Conservation (phyloP, 78 protist genomes). For the slime mould (Dictyostelium discoideum) region DNA sequence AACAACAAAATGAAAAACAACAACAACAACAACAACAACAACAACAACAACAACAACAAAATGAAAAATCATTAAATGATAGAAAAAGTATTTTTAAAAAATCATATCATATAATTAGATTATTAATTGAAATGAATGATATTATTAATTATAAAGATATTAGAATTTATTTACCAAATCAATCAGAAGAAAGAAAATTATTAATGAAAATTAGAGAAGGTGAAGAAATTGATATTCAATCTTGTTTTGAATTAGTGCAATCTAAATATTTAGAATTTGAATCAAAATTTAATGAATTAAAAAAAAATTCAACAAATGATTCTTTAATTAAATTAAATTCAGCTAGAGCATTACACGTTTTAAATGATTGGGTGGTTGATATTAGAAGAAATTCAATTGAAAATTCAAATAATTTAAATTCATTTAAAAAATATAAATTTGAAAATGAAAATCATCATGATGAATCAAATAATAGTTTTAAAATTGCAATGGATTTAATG, state of each 20-base stretch:
- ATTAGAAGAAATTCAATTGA: slow-evolving; percentile 37
- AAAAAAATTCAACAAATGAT: background rate
- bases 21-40: background rate
- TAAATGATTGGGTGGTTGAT: slow-evolving; percentile 18
- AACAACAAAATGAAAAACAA: background rate
- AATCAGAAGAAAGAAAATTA: background rate
- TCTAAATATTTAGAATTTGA: background rate
- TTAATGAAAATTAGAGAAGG: slow-evolving; percentile 11
- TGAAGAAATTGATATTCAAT: background rate
- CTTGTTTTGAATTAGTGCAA: background rate
- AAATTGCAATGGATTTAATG: background rate
- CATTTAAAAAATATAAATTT: background rate
- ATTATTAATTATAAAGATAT: background rate
- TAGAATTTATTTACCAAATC: background rate
- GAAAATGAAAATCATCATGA: background rate
- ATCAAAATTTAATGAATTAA: background rate
- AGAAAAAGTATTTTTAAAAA: slow-evolving; percentile 29
- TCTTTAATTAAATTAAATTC: background rate
- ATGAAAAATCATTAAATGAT: slow-evolving; percentile 1
- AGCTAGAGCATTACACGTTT: background rate
- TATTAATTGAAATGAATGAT: slow-evolving; percentile 22
- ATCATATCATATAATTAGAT: slow-evolving; percentile 56
- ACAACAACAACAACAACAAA: background rate
- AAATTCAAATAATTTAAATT: background rate
- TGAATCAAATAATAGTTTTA: background rate